Base-by-base conservation (phyloP, 192 early-diverging fungal species). In the Chytriomyces hyalinus region DNA sequence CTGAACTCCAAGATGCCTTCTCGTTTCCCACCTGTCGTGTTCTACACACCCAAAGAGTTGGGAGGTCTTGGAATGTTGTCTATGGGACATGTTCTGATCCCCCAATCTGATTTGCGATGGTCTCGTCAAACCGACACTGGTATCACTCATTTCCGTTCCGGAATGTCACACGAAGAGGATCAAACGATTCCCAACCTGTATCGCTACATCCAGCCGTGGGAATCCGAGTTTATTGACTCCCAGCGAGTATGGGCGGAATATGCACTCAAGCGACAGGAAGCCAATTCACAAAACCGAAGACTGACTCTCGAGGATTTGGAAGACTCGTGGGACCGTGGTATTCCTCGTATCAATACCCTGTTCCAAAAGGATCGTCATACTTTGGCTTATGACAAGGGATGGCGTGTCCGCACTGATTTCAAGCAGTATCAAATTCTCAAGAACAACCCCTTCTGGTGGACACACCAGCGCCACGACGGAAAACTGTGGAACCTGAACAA, bases 201-300 rank as follows among this genome's bases (percentile, higher is more conserved):
- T 86, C 92, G 97, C 66, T 99, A 99, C 83, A 90, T 99, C 51
- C 93, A 95, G 83, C 97, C 97, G 9, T 99, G 97, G 97, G 94
- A 97, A 83, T 97, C 96, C 65, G 97, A 99, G 85, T 98, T 99
- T 82, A 92, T 96, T 76, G 97, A 99, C 77, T 98, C 96, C 20
- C 97, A 98, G 83, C 93, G 97, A 74, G 97, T 98, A 9, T 99
- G 97, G 97, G 95, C 96, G 47, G 97, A 99, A 82, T 99, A 98
- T 80, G 96, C 96, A 3, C 83, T 98, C 48, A 99, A 99, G 88
- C 88, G 97, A 53, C 93, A 95, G 79, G 97, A 99, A 81, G 97
- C 97, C 49, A 94, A 93, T 75, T 91, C 94, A 7, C 97, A 99
- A 84, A 97, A 97, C 84, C 90, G 97, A n/a, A 87, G 97, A 15